Evolutionary conservation across 2,329 filamentous ascomycete genomes (phyloP).

Genomic region (Ascochyta pisi): DNA sequence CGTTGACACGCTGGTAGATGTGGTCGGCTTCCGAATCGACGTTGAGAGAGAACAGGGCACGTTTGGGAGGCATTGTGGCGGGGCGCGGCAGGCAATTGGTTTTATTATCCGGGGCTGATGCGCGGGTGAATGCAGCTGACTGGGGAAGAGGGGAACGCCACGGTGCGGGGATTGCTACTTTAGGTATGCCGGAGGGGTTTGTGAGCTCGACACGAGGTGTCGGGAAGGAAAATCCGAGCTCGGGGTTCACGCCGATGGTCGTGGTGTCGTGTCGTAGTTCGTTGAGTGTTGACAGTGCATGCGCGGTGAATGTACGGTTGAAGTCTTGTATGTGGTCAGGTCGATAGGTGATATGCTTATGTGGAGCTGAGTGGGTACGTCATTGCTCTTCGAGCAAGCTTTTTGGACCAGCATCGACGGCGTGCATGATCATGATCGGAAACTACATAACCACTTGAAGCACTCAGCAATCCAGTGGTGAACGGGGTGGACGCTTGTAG

Average conservation of each 20-base stretch:
- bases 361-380: conserved; percentile 17
- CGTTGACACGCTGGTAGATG: conserved; percentile 46
- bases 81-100: conserved; percentile 5
- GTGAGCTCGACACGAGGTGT: conserved; percentile 19
- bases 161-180: conserved; percentile 31
- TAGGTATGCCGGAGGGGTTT: conserved; percentile 38
- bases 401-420: not conserved
- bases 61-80: conserved; percentile 36
- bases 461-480: not conserved
- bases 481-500: too few relatives aligned
- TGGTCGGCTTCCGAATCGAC: conserved; percentile 50
- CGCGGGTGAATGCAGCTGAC: conserved; percentile 20
- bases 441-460: not conserved
- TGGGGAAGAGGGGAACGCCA: conserved; percentile 22
- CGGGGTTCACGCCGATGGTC: conserved; percentile 26
- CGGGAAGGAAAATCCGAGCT: conserved; percentile 19
- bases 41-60: conserved; percentile 48
- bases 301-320: not conserved
- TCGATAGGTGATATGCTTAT: conserved; percentile 2
- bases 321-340: not conserved
- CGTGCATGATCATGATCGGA: not conserved
- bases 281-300: not conserved
- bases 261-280: not conserved
- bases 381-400: conserved; percentile 11
- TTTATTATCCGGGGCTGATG: conserved; percentile 35